Percentiles rank a stretch among this genome's conserved stretches.
phyloP scores from a whole-genome alignment of 106 monocot species.

The Dactylorhiza incarnata region DNA sequence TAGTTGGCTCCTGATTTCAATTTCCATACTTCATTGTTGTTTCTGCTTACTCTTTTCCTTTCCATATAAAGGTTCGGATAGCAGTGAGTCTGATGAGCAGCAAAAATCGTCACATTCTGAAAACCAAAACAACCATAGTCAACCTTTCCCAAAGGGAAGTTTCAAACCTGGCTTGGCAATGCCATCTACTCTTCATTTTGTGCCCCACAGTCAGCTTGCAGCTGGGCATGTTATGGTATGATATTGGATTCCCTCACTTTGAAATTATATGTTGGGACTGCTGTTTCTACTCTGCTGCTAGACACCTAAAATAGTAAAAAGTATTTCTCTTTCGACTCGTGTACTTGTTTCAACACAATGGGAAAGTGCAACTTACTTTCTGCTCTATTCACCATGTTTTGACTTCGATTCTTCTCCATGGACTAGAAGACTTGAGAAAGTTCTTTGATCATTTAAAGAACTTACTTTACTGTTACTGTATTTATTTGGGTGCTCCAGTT shows the following conservation, averaged over 20 bases:
- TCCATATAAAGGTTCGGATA: constrained; percentile 13
- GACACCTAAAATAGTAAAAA: not conserved
- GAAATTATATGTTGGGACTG: not conserved
- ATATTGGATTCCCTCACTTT: not conserved
- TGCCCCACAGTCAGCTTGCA: constrained; percentile 16
- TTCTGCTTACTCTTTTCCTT: not conserved
- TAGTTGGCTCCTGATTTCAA: not conserved
- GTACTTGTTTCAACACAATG: not conserved
- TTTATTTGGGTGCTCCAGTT: not conserved
- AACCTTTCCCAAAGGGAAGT: constrained; percentile 8
- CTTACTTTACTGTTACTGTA: not conserved
- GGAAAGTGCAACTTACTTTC: not conserved
- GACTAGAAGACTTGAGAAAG: not conserved
- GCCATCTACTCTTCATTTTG: constrained; percentile 25
- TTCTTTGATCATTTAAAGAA: not conserved
- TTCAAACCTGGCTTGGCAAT: constrained; percentile 20
- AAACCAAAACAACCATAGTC: constrained; percentile 10
- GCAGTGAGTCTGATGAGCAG: constrained; percentile 32
- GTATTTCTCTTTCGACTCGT: not conserved
- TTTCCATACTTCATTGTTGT: not conserved
- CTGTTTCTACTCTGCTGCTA: not conserved
- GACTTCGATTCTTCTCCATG: not conserved
- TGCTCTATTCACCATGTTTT: not conserved
- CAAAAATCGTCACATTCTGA: constrained; percentile 27
- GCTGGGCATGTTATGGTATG: constrained; percentile 27